These are phyloP conservation scores for Pyrus pyrifolia DNA, from an alignment of 306 rosid species.

Conservation along the genomic window DNA sequence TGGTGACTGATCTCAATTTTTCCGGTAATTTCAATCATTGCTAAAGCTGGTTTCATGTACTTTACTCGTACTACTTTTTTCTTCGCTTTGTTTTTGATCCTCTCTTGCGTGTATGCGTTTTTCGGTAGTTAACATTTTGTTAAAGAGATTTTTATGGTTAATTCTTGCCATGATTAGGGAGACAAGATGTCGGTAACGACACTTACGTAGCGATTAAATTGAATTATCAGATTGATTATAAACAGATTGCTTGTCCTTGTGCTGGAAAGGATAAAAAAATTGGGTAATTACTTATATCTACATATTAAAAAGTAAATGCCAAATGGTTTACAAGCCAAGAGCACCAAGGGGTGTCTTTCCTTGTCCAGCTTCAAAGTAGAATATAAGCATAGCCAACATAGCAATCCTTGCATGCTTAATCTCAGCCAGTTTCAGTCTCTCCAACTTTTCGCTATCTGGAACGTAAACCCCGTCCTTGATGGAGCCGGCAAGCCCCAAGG, in stretches of 20 bases:
- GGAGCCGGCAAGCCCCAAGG: constrained; percentile 64
- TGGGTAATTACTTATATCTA: constrained; percentile 28
- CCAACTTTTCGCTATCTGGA: constrained; percentile 62
- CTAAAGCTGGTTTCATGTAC: not conserved
- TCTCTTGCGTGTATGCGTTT: not conserved
- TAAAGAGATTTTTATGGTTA: not conserved
- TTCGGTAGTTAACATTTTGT: not conserved
- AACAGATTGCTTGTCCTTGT: too few relatives aligned
- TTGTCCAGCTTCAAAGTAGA: constrained; percentile 99
- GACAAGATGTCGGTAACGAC: too few relatives aligned
- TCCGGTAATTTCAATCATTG: not conserved
- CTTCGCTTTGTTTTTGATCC: not conserved
- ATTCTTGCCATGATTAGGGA: not conserved
- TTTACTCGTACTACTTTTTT: not conserved
- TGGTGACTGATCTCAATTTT: not conserved
- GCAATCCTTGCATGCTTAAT: constrained; percentile 93
- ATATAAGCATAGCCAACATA: constrained; percentile 89
- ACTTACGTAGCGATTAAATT: not conserved
- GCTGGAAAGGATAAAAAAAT: not conserved
- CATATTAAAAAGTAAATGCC: constrained; percentile 9
- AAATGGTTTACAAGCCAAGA: constrained; percentile 65
- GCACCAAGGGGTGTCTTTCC: constrained; percentile 98
- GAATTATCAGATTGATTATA: not conserved
- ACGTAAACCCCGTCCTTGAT: constrained; percentile 57
- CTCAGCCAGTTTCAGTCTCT: constrained; percentile 86